Conservation (phyloP, 192 early-diverging fungal species). For the Linnemannia hyalina region DNA sequence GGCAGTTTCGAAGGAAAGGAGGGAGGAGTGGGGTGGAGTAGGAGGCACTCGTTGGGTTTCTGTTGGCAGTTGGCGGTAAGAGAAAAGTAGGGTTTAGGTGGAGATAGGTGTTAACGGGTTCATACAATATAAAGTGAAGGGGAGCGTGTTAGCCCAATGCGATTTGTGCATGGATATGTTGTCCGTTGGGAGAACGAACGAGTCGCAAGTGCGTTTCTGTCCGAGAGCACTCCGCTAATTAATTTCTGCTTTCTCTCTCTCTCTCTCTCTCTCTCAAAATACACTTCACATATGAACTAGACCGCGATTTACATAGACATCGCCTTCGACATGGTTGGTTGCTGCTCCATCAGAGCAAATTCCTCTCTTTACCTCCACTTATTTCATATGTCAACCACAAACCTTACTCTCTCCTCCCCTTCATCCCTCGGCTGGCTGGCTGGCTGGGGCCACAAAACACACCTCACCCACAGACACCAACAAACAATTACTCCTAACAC, state of each 20-base stretch:
- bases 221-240: not conserved
- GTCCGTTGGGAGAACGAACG: no score
- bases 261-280: not conserved
- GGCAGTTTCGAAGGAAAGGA: no score
- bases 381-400: slow-evolving; percentile 1
- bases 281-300: not conserved
- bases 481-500: not conserved
- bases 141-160: no score
- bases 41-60: not conserved
- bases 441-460: not conserved
- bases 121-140: no score
- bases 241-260: not conserved
- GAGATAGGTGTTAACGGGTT: no score
- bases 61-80: no score
- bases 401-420: not conserved
- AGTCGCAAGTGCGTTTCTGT: not conserved
- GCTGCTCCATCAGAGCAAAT: no score
- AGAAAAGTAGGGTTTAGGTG: no score
- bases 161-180: no score
- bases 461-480: not conserved
- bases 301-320: no score
- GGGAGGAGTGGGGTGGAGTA: not conserved
- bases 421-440: not conserved
- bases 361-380: no score
- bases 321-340: no score